phyloP scores from a whole-genome alignment of 768 basidiomycete genomes.

The Mycena leptocephala region DNA sequence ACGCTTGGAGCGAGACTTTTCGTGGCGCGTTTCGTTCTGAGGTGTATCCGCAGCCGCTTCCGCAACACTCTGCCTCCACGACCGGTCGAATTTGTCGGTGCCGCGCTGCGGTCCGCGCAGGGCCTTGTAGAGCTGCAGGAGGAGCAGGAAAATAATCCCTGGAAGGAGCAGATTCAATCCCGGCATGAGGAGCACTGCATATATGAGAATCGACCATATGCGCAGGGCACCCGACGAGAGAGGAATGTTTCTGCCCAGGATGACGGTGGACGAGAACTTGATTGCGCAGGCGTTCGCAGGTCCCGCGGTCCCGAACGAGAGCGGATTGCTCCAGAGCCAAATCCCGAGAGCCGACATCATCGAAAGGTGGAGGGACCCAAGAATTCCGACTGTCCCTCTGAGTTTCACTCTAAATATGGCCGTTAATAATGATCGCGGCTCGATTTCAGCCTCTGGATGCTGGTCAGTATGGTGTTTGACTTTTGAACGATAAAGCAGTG shows the following conservation, averaged over 20 bases:
- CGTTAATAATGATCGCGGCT: neutral
- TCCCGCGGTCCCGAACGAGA: conserved; percentile 3
- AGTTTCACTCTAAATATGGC: neutral
- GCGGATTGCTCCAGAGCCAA: conserved; percentile 14
- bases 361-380: conserved; percentile 12
- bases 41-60: too few relatives aligned
- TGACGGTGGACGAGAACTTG: neutral
- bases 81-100: neutral
- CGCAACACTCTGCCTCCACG: neutral
- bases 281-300: neutral
- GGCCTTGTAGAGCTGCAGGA: neutral
- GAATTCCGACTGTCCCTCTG: neutral
- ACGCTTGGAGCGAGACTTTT: neutral
- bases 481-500: too few relatives aligned
- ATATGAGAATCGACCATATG: neutral
- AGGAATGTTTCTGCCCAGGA: conserved; percentile 9
- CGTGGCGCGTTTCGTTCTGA: neutral
- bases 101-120: neutral
- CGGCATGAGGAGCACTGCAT: neutral
- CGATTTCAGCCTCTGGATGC: neutral
- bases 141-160: neutral
- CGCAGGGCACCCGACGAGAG: neutral
- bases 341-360: conserved; percentile 10
- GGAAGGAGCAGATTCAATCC: neutral
- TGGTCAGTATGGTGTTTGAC: neutral